A percentile compares a stretch with the other conserved stretches of the same genome.
These are phyloP conservation scores for Prunus dulcis DNA, from an alignment of 306 rosid genomes.

Conservation along the genomic window DNA sequence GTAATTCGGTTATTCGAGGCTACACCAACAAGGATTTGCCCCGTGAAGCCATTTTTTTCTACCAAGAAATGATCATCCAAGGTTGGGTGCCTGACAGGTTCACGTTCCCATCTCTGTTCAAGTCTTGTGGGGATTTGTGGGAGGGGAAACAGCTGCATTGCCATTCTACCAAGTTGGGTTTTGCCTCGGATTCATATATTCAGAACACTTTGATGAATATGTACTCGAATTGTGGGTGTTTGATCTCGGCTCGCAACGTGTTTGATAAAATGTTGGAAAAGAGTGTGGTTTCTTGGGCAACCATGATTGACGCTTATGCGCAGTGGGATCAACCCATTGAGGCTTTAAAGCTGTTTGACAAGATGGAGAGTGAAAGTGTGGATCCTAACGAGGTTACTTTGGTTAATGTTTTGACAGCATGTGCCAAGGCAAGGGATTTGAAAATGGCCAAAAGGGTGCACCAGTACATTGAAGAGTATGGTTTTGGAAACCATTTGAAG, in stretches of 20 bases:
- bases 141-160: conserved; percentile 26
- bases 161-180: conserved; percentile 24
- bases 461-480: not conserved
- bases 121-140: conserved; percentile 16
- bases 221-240: conserved; percentile 23
- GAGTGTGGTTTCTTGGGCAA: conserved; percentile 33
- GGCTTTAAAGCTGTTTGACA: conserved; percentile 8
- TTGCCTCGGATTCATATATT: conserved; percentile 23
- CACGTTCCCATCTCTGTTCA: conserved; percentile 27
- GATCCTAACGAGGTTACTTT: conserved; percentile 24
- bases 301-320: conserved; percentile 26
- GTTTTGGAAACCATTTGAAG: conserved; percentile 15
- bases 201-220: conserved; percentile 26
- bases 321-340: conserved; percentile 15
- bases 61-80: conserved; percentile 1
- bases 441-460: conserved; percentile 18
- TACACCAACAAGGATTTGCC: not conserved
- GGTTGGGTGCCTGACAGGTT: conserved; percentile 24
- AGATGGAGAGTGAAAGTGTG: conserved; percentile 14
- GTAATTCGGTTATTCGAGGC: conserved; percentile 26
- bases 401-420: conserved; percentile 15
- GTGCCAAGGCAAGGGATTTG: conserved; percentile 20
- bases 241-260: conserved; percentile 2
- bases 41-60: conserved; percentile 12
- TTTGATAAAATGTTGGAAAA: conserved; percentile 24